Evolutionary conservation across 2,329 filamentous ascomycete genomes (phyloP).

Genomic region (Scedosporium boydii): DNA sequence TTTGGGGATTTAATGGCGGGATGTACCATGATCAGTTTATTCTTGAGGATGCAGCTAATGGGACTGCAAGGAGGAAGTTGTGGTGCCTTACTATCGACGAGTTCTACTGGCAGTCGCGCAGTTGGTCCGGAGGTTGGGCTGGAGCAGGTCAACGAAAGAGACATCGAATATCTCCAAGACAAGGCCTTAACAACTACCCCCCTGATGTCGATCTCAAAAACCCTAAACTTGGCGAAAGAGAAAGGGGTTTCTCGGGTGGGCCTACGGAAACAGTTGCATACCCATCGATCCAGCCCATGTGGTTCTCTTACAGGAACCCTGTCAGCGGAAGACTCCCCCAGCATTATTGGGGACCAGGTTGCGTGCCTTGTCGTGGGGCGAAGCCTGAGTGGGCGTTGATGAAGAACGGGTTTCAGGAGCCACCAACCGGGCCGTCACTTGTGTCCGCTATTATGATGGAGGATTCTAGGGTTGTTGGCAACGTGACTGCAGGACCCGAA

Average conservation of each 20-base stretch:
- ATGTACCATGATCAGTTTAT: conserved; percentile 6
- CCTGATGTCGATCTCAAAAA: conserved; percentile 1
- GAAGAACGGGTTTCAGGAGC: neutral
- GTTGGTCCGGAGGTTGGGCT: conserved; percentile 1
- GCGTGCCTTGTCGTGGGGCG: conserved; percentile 2
- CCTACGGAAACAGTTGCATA: neutral
- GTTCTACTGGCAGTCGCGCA: conserved; percentile 5
- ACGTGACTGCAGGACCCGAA: neutral
- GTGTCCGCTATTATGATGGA: neutral
- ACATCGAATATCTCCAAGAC: neutral
- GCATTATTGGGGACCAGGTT: neutral
- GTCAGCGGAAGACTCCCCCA: conserved; percentile 1
- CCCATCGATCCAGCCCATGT: neutral
- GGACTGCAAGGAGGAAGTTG: neutral
- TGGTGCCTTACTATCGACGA: conserved; percentile 6
- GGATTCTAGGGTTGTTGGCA: neutral
- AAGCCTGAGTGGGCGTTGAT: conserved; percentile 1
- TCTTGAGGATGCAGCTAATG: neutral
- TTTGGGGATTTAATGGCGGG: conserved; percentile 3
- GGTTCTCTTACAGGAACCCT: conserved; percentile 2
- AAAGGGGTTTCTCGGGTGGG: neutral
- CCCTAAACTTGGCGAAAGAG: neutral
- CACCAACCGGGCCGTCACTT: neutral
- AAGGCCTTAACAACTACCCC: neutral
- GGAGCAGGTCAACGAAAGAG: neutral